phyloP scores from a whole-genome alignment of 2,329 filamentous ascomycete species.

The Aspergillus latus region DNA sequence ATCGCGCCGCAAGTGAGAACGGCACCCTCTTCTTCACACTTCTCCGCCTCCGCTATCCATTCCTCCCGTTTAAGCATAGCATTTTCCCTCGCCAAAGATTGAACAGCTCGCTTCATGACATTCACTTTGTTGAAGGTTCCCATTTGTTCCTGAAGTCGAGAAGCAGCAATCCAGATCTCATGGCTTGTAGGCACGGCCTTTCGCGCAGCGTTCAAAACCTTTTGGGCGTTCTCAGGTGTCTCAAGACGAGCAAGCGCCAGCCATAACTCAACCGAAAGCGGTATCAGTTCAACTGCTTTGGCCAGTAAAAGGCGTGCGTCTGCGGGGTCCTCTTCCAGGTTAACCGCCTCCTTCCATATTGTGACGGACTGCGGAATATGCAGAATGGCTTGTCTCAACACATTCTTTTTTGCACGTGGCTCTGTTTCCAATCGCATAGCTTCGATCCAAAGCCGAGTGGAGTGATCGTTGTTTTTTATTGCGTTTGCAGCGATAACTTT shows the following conservation, averaged over 20 bases:
- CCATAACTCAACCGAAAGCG: slow-evolving; percentile 91
- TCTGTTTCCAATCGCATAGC: slow-evolving; percentile 91
- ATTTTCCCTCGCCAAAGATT: slow-evolving; percentile 82
- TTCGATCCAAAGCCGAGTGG: slow-evolving; percentile 88
- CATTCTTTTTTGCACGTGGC: slow-evolving; percentile 81
- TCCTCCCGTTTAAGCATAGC: slow-evolving; percentile 97
- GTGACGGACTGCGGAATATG: slow-evolving; percentile 91
- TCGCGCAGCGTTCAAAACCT: slow-evolving; percentile 90
- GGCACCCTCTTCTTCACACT: slow-evolving; percentile 89
- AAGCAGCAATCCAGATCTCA: slow-evolving; percentile 96
- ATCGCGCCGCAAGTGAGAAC: slow-evolving; percentile 84
- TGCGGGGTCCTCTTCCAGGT: slow-evolving; percentile 84
- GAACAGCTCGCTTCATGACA: slow-evolving; percentile 92
- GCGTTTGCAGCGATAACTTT: slow-evolving; percentile 94
- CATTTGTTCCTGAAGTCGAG: slow-evolving; percentile 84
- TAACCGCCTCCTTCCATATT: slow-evolving; percentile 96
- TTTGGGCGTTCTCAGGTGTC: slow-evolving; percentile 85
- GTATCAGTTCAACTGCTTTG: slow-evolving; percentile 94
- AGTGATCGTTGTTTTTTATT: slow-evolving; percentile 86
- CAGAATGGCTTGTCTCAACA: slow-evolving; percentile 86
- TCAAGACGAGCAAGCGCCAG: slow-evolving; percentile 88
- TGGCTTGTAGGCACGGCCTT: slow-evolving; percentile 90
- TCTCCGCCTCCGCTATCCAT: slow-evolving; percentile 93
- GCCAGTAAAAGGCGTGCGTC: slow-evolving; percentile 87
- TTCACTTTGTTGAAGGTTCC: slow-evolving; percentile 78